A percentile compares a stretch with the other conserved stretches of the same genome.
Evolutionary conservation across 768 basidiomycete genomes (phyloP).

Genomic region (Lactarius sp.): DNA sequence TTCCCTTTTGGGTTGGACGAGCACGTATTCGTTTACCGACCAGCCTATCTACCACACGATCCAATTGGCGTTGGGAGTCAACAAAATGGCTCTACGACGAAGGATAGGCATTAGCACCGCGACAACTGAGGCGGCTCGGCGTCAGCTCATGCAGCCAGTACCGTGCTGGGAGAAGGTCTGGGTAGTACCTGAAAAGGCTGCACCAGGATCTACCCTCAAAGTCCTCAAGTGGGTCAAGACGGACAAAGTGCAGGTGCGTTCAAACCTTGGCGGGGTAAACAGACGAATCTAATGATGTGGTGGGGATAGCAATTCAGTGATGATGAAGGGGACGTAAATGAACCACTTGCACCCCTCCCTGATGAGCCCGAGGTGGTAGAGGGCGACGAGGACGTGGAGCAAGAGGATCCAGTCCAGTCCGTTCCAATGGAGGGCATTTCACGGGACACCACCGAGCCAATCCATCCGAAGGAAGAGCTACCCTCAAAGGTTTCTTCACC

Average conservation of each 20-base stretch:
- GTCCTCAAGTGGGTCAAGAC: conserved; percentile 78
- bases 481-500: conserved; percentile 64
- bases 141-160: conserved; percentile 88
- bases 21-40: too few relatives aligned
- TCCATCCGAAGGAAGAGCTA: conserved; percentile 40
- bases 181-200: conserved; percentile 52
- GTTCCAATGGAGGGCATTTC: conserved; percentile 38
- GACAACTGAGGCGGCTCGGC: conserved; percentile 73
- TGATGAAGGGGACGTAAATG: conserved; percentile 74
- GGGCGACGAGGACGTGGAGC: conserved; percentile 69
- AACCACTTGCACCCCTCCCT: conserved; percentile 75
- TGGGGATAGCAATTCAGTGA: conserved; percentile 74
- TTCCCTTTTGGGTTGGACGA: too few relatives aligned
- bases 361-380: conserved; percentile 73
- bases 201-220: conserved; percentile 55
- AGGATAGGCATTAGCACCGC: conserved; percentile 74
- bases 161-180: conserved; percentile 80
- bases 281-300: conserved; percentile 5
- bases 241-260: conserved; percentile 65
- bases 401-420: conserved; percentile 50
- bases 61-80: background rate
- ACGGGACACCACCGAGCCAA: conserved; percentile 37
- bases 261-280: background rate
- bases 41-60: too few relatives aligned
- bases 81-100: conserved; percentile 61